phyloP scores from a whole-genome alignment of 345 rosid genomes.

The Cardamine resedifolia region DNA sequence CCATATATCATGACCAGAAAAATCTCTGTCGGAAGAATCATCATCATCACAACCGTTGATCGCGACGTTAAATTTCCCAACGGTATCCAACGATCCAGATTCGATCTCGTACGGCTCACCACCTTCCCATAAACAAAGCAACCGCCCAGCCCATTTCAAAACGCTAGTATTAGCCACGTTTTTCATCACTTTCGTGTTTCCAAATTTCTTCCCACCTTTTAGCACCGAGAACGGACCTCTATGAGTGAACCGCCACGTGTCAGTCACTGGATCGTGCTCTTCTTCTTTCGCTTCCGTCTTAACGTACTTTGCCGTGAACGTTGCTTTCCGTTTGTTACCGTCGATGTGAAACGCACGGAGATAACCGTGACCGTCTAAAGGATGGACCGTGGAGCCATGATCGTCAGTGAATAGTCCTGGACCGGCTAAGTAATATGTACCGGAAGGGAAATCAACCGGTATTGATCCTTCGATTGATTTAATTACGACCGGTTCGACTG shows the following conservation, averaged over 20 bases:
- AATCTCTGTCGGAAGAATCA: slow-evolving; percentile 5
- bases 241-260: slow-evolving; percentile 77
- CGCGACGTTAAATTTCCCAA: slow-evolving; percentile 50
- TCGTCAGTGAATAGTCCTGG: slow-evolving; percentile 87
- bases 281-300: slow-evolving; percentile 80
- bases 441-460: slow-evolving; percentile 71
- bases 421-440: slow-evolving; percentile 82
- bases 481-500: slow-evolving; percentile 49
- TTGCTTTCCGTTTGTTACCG: slow-evolving; percentile 44
- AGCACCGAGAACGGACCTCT: slow-evolving; percentile 87
- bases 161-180: slow-evolving; percentile 93
- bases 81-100: slow-evolving; percentile 64
- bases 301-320: slow-evolving; percentile 79
- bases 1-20: slow-evolving; percentile 40
- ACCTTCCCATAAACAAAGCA: slow-evolving; percentile 93
- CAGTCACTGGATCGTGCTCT: slow-evolving; percentile 67
- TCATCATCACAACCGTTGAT: slow-evolving; percentile 41
- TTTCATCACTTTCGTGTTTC: slow-evolving; percentile 91
- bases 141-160: slow-evolving; percentile 68
- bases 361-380: slow-evolving; percentile 90
- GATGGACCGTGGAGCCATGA: slow-evolving; percentile 90
- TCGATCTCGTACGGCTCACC: slow-evolving; percentile 88
- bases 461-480: slow-evolving; percentile 54
- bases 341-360: slow-evolving; percentile 66
- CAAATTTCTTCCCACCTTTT: slow-evolving; percentile 64